Evolutionary conservation across 1,139 yeast genomes (phyloP), one percentile per base, ranked within the genome.

Genomic region (Protomyces inundatus): DNA sequence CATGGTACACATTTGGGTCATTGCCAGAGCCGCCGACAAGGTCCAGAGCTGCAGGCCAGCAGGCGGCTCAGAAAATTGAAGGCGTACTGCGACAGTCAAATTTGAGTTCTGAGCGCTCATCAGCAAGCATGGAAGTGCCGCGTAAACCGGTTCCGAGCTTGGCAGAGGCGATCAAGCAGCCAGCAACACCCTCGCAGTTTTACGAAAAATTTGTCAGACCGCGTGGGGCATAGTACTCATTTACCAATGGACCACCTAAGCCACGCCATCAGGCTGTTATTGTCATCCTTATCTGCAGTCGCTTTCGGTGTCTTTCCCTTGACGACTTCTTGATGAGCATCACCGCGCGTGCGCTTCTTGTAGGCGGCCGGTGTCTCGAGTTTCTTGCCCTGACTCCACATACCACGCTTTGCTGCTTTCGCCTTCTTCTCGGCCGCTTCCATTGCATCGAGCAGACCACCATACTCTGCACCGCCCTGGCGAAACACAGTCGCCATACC

Each of bases 401-500:
- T 78, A 0, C 98, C 98, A 55, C 74, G 73, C 64, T 79, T 80
- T 59, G 79, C 76, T 60, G 73, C 72, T 71, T 81, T 83, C 0
- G 98, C 95, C 53, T 75, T 73, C 1, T 73, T 71, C 72, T 93
- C 96, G 59, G 85, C 75, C 36, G 71, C 70, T 57, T 84, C 75
- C 72, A 90, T 90, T 73, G 77, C 74, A 0, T 71, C 73, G 73
- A 89, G 93, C 64, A 81, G 80, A 1, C 87, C 90, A 68, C 93
- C 96, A 75, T 90, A 93, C 73, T 91, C 96, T 0, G 95, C 95
- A 0, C 90, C 88, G 0, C 85, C 87, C 0, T 90, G 87, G 71
- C 91, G 98, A 71, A 93, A 93, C 0, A 91, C 91, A 0, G 90
- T 83, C 0, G 90, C 97, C 74, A 91, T 77, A 0, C 98, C 99